phyloP scores from a whole-genome alignment of 2,329 filamentous ascomycete genomes.

The Zymoseptoria crescenta region DNA sequence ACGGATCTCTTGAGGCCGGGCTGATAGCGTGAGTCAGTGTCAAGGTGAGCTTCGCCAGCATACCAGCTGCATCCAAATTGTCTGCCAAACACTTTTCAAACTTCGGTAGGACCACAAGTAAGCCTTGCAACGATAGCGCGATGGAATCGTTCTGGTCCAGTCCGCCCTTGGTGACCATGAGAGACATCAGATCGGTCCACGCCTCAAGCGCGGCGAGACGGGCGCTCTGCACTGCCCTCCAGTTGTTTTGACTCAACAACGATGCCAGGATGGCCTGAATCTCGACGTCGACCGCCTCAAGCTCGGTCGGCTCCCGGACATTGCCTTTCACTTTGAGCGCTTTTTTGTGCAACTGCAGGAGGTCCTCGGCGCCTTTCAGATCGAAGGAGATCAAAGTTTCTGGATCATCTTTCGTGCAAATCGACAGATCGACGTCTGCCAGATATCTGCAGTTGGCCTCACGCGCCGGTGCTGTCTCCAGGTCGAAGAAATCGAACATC shows the following conservation, averaged over 20 bases:
- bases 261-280: conserved; percentile 54
- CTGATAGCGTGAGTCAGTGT: conserved; percentile 62
- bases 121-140: conserved; percentile 73
- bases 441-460: conserved; percentile 47
- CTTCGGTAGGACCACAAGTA: conserved; percentile 82
- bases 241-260: conserved; percentile 56
- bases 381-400: conserved; percentile 57
- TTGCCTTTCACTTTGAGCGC: conserved; percentile 46
- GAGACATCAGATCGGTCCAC: conserved; percentile 77
- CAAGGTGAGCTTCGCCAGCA: conserved; percentile 70
- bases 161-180: conserved; percentile 75
- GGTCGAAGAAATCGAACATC: conserved; percentile 81
- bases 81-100: conserved; percentile 69
- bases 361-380: conserved; percentile 61
- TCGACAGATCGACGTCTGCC: conserved; percentile 57
- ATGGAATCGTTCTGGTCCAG: conserved; percentile 71
- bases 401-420: conserved; percentile 54
- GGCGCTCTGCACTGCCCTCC: conserved; percentile 47
- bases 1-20: conserved; percentile 42
- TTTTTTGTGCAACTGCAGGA: conserved; percentile 62
- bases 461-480: conserved; percentile 46
- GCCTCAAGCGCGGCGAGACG: conserved; percentile 64
- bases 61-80: conserved; percentile 60
- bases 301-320: conserved; percentile 24
- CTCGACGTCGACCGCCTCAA: conserved; percentile 47